These are phyloP conservation scores for Beauveria australis DNA, from an alignment of 2,329 filamentous ascomycete species.

Conservation along the genomic window DNA sequence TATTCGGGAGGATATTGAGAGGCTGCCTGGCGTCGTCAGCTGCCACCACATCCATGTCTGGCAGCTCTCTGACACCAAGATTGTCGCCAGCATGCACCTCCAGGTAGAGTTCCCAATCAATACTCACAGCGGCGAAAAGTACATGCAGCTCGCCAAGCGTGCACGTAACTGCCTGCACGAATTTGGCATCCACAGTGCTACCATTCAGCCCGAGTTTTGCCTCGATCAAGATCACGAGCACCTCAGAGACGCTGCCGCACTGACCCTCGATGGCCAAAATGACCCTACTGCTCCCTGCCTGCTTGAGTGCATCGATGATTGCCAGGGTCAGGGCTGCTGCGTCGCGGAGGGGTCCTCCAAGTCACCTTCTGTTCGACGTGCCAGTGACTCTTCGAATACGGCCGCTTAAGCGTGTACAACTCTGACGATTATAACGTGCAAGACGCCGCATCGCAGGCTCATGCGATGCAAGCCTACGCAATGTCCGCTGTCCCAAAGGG, in stretches of 20 bases:
- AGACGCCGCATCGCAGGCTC: neutral
- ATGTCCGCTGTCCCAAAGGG: no score
- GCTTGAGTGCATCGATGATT: constrained; percentile 37
- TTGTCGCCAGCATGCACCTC: constrained; percentile 88
- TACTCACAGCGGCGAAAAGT: constrained; percentile 66
- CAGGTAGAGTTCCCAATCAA: constrained; percentile 87
- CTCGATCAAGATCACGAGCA: constrained; percentile 40
- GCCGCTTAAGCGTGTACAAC: neutral
- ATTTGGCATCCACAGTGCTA: constrained; percentile 94
- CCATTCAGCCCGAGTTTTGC: constrained; percentile 89
- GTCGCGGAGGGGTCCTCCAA: constrained; percentile 24
- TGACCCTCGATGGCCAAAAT: constrained; percentile 27
- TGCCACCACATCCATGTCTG: constrained; percentile 97
- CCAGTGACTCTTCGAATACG: constrained; percentile 25
- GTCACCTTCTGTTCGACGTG: constrained; percentile 27
- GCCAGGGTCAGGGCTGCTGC: constrained; percentile 25
- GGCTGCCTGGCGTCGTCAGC: constrained; percentile 74
- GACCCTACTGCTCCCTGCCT: constrained; percentile 33
- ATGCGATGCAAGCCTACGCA: neutral
- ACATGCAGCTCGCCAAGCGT: constrained; percentile 82
- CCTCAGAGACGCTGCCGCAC: constrained; percentile 26
- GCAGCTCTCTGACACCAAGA: constrained; percentile 92
- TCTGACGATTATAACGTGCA: neutral
- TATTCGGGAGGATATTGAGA: constrained; percentile 84
- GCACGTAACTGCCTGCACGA: constrained; percentile 85